Percentiles rank a stretch among this genome's conserved stretches.
Evolutionary conservation across 108 stramenopile genomes (phyloP).

Genomic region (Cyclotella sp.): DNA sequence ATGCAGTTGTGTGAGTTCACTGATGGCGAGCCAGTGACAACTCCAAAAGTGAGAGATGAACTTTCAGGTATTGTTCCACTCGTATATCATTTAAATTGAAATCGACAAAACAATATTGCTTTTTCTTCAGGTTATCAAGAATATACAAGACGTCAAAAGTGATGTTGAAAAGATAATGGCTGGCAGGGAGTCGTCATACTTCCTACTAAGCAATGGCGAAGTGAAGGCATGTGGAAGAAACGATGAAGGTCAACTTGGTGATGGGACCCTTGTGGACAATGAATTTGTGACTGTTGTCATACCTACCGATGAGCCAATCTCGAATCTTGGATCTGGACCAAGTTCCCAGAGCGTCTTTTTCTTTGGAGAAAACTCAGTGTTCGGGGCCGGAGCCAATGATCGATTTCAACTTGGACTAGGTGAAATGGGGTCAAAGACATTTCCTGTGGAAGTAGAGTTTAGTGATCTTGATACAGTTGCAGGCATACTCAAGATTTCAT

Average conservation of each 20-base stretch:
- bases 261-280: slow-evolving; percentile 37
- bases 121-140: slow-evolving; percentile 1
- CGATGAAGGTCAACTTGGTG: slow-evolving; percentile 46
- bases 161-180: slow-evolving; percentile 10
- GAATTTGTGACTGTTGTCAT: slow-evolving; percentile 14
- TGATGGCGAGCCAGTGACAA: slow-evolving; percentile 30
- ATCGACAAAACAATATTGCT: background rate
- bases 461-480: slow-evolving; percentile 1
- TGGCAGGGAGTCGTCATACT: slow-evolving; percentile 42
- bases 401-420: slow-evolving; percentile 23
- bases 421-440: background rate
- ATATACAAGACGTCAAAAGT: background rate
- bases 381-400: slow-evolving; percentile 28
- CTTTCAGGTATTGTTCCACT: background rate
- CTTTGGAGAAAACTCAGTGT: slow-evolving; percentile 5
- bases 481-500: slow-evolving; percentile 10
- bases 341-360: slow-evolving; percentile 44
- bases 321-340: slow-evolving; percentile 38
- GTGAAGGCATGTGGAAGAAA: slow-evolving; percentile 44
- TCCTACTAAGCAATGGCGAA: slow-evolving; percentile 30
- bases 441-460: slow-evolving; percentile 7
- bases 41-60: slow-evolving; percentile 14
- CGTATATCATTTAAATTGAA: no score
- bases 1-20: slow-evolving; percentile 53
- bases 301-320: background rate